A percentile compares a stretch with the other conserved stretches of the same genome.
Evolutionary conservation across 495 filamentous ascomycete species (phyloP).

Genomic region (Oidiodendron maius): DNA sequence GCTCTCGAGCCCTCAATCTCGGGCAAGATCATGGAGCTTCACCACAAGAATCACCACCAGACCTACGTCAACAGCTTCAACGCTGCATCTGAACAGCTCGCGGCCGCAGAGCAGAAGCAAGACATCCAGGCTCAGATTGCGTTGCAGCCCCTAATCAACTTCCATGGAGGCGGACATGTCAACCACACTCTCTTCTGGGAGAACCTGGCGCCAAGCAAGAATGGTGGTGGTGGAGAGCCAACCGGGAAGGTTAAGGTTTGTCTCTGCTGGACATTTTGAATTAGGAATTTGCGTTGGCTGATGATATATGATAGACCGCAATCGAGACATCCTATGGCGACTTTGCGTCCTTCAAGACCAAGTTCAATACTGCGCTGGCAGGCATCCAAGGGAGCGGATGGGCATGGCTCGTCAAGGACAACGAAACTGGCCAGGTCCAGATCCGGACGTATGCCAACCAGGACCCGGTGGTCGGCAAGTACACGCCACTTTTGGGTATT

Average conservation of each 20-base stretch:
- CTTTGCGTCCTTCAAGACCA: conserved; percentile 65
- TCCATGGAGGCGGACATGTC: conserved; percentile 91
- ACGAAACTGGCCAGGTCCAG: conserved; percentile 60
- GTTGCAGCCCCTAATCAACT: conserved; percentile 85
- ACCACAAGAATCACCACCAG: conserved; percentile 74
- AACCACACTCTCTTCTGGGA: conserved; percentile 95
- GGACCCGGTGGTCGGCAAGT: conserved; percentile 86
- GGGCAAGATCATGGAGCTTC: conserved; percentile 96
- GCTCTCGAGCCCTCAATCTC: conserved; percentile 93
- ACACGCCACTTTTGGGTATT: conserved; percentile 80
- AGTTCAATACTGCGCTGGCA: conserved; percentile 70
- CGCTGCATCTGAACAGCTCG: conserved; percentile 53
- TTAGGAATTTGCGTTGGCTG: not conserved
- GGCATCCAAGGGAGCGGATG: conserved; percentile 60
- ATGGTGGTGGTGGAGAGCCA: conserved; percentile 74
- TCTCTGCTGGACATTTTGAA: not conserved
- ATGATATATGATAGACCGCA: conserved; percentile 36
- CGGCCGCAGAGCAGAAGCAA: conserved; percentile 47
- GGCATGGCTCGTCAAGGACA: conserved; percentile 81
- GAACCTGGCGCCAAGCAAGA: conserved; percentile 67
- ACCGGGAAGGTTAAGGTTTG: conserved; percentile 44
- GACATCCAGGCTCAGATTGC: conserved; percentile 68
- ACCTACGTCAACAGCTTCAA: conserved; percentile 75
- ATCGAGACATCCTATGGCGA: conserved; percentile 75
- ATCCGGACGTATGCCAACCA: conserved; percentile 88